Percentiles rank a stretch among this genome's conserved stretches.
Evolutionary conservation across 1,284 basidiomycete genomes (phyloP).

Genomic region (Vanrija sp.): DNA sequence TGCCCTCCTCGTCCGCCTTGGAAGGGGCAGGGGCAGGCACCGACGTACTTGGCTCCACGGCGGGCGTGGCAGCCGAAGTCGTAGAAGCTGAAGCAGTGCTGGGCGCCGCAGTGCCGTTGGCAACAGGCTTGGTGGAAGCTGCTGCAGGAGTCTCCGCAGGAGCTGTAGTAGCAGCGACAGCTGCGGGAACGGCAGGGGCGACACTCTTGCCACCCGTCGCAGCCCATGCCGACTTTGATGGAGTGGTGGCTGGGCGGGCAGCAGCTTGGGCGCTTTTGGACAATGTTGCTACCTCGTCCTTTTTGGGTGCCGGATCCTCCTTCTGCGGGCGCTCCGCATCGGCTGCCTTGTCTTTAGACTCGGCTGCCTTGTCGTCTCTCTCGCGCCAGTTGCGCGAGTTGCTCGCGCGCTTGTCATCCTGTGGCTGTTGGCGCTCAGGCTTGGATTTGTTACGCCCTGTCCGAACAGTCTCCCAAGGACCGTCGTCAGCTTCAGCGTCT

Average conservation of each 20-base stretch:
- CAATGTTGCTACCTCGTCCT: conserved; percentile 8
- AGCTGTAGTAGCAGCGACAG: background rate
- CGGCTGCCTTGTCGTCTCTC: conserved; percentile 10
- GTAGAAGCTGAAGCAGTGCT: conserved; percentile 4
- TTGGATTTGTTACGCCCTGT: background rate
- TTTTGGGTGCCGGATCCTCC: conserved; percentile 7
- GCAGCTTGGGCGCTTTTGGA: conserved; percentile 1
- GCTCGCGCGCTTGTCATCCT: conserved; percentile 30
- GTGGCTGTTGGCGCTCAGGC: conserved; percentile 6
- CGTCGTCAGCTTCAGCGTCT: conserved; percentile 17
- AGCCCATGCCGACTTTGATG: conserved; percentile 30
- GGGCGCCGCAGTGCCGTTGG: background rate
- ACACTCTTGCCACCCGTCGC: background rate
- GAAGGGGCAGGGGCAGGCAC: background rate
- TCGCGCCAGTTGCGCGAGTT: conserved; percentile 30
- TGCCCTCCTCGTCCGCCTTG: conserved; percentile 26
- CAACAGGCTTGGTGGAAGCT: background rate
- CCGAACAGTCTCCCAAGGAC: conserved; percentile 35
- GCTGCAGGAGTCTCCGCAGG: background rate
- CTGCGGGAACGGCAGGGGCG: background rate
- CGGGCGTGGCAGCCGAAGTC: conserved; percentile 5
- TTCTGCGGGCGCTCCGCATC: conserved; percentile 2
- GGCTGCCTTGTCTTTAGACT: conserved; percentile 2
- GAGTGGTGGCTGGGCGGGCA: conserved; percentile 2
- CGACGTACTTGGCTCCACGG: conserved; percentile 12